These are phyloP conservation scores for Paecilomyces variotii DNA, from an alignment of 2,329 filamentous ascomycete genomes.

Conservation along the genomic window DNA sequence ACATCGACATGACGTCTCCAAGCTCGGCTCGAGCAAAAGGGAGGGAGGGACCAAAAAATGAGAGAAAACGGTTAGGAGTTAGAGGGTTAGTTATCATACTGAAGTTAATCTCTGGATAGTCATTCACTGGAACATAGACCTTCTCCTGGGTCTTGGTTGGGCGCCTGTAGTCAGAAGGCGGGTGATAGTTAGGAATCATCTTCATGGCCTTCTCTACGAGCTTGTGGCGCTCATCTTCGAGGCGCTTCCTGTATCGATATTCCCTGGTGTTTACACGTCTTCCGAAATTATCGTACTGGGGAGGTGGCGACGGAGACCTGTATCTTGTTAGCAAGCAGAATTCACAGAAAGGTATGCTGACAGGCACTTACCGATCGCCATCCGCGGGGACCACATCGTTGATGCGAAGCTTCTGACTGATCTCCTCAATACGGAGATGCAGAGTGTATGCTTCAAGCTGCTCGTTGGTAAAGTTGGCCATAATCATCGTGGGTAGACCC, in stretches of 20 bases:
- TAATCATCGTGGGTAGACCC: slow-evolving; percentile 92
- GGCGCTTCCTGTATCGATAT: slow-evolving; percentile 93
- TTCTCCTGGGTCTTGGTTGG: slow-evolving; percentile 99
- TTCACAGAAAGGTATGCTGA: slow-evolving; percentile 10
- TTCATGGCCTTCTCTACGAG: slow-evolving; percentile 99
- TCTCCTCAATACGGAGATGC: slow-evolving; percentile 96
- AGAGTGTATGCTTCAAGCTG: slow-evolving; percentile 96
- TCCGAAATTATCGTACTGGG: slow-evolving; percentile 98
- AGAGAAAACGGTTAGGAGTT: slow-evolving; percentile 59
- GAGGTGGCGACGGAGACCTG: slow-evolving; percentile 90
- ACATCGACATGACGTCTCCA: slow-evolving; percentile 26
- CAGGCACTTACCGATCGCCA: slow-evolving; percentile 70
- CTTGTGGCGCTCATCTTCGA: slow-evolving; percentile 98
- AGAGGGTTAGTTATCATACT: slow-evolving; percentile 99
- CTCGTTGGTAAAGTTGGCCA: slow-evolving; percentile 96
- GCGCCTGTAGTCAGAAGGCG: slow-evolving; percentile 94
- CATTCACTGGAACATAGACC: slow-evolving; percentile 99
- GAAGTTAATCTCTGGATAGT: slow-evolving; percentile 99
- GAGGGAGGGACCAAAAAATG: slow-evolving; percentile 19
- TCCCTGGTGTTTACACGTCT: slow-evolving; percentile 98
- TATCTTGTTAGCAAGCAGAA: slow-evolving; percentile 3
- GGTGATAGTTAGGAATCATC: slow-evolving; percentile 98
- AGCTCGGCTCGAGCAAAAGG: slow-evolving; percentile 39
- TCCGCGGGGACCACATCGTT: slow-evolving; percentile 97
- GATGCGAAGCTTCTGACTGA: slow-evolving; percentile 97